Conservation (phyloP, 2,329 filamentous ascomycete genomes). For the Leptoxyphium fumago region DNA sequence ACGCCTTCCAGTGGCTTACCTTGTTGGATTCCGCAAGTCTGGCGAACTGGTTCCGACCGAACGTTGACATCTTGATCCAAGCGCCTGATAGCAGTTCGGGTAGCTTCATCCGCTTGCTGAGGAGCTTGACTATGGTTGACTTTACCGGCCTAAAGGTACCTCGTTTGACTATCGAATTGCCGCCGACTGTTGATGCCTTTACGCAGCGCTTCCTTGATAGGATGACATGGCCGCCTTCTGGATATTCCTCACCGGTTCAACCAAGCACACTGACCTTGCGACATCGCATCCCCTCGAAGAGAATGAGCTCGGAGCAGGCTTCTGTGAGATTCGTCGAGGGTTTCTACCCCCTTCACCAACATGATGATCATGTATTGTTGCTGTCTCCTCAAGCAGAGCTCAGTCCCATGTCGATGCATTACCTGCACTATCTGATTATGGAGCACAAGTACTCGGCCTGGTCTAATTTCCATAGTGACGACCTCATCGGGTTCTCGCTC, state of each 20-base stretch:
- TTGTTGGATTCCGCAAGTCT: constrained; percentile 61
- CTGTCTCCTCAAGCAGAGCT: constrained; percentile 71
- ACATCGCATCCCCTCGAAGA: constrained; percentile 51
- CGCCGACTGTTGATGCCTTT: constrained; percentile 50
- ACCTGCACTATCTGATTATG: constrained; percentile 63
- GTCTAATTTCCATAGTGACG: constrained; percentile 30
- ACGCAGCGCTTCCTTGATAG: constrained; percentile 46
- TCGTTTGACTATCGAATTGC: constrained; percentile 72
- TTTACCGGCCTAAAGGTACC: constrained; percentile 56
- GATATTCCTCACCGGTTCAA: constrained; percentile 28
- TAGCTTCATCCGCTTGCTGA: constrained; percentile 59
- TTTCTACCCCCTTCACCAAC: constrained; percentile 60
- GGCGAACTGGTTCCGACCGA: constrained; percentile 60
- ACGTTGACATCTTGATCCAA: constrained; percentile 72
- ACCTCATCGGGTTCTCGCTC: constrained; percentile 66
- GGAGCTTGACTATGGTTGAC: constrained; percentile 61
- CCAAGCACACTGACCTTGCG: constrained; percentile 48
- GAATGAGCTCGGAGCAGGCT: constrained; percentile 51
- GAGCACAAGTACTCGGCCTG: constrained; percentile 59
- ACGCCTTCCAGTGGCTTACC: constrained; percentile 61
- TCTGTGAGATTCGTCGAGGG: constrained; percentile 68
- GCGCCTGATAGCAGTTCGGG: constrained; percentile 57
- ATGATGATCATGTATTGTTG: constrained; percentile 62
- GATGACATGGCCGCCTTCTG: constrained; percentile 54
- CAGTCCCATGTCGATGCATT: constrained; percentile 70